phyloP scores from a whole-genome alignment of 1,284 basidiomycete species.

The Inonotus obliquus region DNA sequence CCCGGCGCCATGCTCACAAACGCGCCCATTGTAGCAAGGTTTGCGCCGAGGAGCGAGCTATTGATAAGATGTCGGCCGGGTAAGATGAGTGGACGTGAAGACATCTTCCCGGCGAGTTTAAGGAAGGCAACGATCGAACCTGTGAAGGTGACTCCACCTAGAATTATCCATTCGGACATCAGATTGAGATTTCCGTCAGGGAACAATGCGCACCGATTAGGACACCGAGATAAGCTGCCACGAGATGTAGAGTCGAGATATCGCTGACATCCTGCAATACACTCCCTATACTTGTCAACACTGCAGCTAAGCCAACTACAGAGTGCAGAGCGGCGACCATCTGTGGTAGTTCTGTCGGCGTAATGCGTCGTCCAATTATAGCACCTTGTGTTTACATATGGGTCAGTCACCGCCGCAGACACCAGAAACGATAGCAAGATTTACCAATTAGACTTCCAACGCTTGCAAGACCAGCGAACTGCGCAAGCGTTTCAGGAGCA shows the following conservation, averaged over 20 bases:
- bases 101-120: conserved; percentile 77
- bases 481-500: conserved; percentile 63
- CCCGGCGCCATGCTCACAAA: conserved; percentile 68
- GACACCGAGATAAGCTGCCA: conserved; percentile 81
- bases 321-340: conserved; percentile 72
- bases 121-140: conserved; percentile 86
- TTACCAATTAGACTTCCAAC: conserved; percentile 64
- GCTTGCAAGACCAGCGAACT: conserved; percentile 72
- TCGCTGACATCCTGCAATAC: conserved; percentile 66
- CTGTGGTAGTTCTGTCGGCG: conserved; percentile 81
- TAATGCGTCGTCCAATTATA: conserved; percentile 74
- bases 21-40: conserved; percentile 66
- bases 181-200: conserved; percentile 5
- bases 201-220: conserved; percentile 54
- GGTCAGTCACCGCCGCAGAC: background rate
- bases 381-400: conserved; percentile 23
- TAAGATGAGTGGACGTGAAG: conserved; percentile 63
- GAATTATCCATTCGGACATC: background rate
- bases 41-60: conserved; percentile 59
- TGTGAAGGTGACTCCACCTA: conserved; percentile 71
- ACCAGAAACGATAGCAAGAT: conserved; percentile 1
- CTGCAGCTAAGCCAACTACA: conserved; percentile 81
- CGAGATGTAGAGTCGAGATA: conserved; percentile 64
- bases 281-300: conserved; percentile 77
- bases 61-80: conserved; percentile 78